Evolutionary conservation across 2,329 filamentous ascomycete genomes (phyloP).

Genomic region (Ceratocystis destructans): DNA sequence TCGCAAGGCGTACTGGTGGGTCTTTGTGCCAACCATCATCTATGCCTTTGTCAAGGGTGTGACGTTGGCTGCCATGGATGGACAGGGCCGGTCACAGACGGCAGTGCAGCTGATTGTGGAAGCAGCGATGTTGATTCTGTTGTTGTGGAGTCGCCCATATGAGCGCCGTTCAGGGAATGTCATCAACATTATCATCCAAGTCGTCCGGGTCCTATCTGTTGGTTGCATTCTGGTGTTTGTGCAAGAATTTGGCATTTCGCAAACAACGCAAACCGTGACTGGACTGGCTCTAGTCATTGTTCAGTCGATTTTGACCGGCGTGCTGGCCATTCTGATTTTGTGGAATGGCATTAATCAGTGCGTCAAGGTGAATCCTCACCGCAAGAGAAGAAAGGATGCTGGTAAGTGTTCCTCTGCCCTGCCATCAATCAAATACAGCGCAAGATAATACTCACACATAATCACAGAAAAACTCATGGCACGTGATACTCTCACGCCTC

Average conservation of each 20-base stretch:
- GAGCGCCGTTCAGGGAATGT: slow-evolving; percentile 76
- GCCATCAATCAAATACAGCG: slow-evolving; percentile 8
- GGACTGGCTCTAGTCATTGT: slow-evolving; percentile 89
- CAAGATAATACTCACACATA: slow-evolving; percentile 23
- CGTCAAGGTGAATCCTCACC: slow-evolving; percentile 80
- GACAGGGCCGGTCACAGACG: slow-evolving; percentile 70
- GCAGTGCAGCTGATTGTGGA: slow-evolving; percentile 71
- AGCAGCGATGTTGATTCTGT: slow-evolving; percentile 58
- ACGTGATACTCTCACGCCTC: slow-evolving; percentile 66
- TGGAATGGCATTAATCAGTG: slow-evolving; percentile 78
- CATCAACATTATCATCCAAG: slow-evolving; percentile 85
- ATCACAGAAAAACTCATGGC: slow-evolving; percentile 48
- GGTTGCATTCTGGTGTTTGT: slow-evolving; percentile 86
- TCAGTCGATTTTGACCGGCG: slow-evolving; percentile 68
- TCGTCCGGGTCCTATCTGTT: slow-evolving; percentile 78
- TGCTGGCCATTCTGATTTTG: slow-evolving; percentile 73
- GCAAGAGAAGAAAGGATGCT: slow-evolving; percentile 74
- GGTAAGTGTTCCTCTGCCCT: slow-evolving; percentile 41
- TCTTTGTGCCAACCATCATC: slow-evolving; percentile 77
- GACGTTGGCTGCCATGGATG: slow-evolving; percentile 71
- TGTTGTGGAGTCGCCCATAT: slow-evolving; percentile 77
- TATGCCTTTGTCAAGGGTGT: slow-evolving; percentile 87
- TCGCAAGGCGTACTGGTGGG: slow-evolving; percentile 91
- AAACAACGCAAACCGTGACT: slow-evolving; percentile 88
- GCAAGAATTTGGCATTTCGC: slow-evolving; percentile 73